phyloP scores from a whole-genome alignment of 768 basidiomycete species.

The Sporobolomyces roseus region DNA sequence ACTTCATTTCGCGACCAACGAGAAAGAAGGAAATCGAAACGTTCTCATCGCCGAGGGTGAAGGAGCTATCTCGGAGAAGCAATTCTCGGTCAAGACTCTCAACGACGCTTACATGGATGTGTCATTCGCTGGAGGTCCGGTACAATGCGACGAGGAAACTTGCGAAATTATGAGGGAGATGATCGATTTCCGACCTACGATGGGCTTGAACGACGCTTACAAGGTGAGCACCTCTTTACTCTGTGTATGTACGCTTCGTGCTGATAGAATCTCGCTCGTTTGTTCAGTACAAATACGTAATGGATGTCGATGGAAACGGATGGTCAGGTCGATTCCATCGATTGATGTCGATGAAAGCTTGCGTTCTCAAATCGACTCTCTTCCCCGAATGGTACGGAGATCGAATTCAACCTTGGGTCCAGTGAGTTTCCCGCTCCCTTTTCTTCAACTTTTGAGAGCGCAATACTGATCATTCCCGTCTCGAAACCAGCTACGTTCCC shows the following conservation, averaged over 20 bases:
- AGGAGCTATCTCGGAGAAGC: slow-evolving; percentile 54
- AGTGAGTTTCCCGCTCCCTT: slow-evolving; percentile 24
- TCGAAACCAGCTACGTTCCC: slow-evolving; percentile 23
- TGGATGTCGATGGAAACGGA: slow-evolving; percentile 92
- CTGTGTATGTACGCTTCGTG: slow-evolving; percentile 47
- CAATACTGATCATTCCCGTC: background rate
- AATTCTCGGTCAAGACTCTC: slow-evolving; percentile 48
- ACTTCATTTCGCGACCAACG: slow-evolving; percentile 51
- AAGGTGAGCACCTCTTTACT: slow-evolving; percentile 8
- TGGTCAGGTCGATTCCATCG: slow-evolving; percentile 65
- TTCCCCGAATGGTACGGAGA: slow-evolving; percentile 76
- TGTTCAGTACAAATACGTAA: slow-evolving; percentile 77
- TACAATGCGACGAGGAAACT: slow-evolving; percentile 60
- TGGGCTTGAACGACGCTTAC: slow-evolving; percentile 42
- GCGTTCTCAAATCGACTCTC: slow-evolving; percentile 74
- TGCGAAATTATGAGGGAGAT: slow-evolving; percentile 43
- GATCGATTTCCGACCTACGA: slow-evolving; percentile 44
- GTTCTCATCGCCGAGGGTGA: slow-evolving; percentile 53
- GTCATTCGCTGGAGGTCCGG: slow-evolving; percentile 73
- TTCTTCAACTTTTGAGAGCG: background rate
- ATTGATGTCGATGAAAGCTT: slow-evolving; percentile 75
- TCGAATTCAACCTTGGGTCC: slow-evolving; percentile 85
- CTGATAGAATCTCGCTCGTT: slow-evolving; percentile 55
- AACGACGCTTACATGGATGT: slow-evolving; percentile 81
- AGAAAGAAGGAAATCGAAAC: slow-evolving; percentile 28